Conservation (phyloP, 1,139 yeast genomes). For the Groenewaldozyma sp. region DNA sequence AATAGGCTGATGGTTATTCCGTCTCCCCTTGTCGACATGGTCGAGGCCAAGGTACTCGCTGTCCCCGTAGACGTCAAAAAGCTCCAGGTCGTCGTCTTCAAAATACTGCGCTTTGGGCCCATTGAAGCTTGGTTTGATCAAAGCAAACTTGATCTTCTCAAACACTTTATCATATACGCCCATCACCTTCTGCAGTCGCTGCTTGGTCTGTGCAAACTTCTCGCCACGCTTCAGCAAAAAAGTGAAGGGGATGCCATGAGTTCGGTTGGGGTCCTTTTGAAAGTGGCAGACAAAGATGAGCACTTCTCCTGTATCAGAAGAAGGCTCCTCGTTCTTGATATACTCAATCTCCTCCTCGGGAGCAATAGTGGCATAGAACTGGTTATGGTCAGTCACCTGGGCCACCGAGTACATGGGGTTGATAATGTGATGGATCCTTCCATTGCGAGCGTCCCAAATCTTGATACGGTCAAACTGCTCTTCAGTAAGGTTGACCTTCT, state of each 20-base stretch:
- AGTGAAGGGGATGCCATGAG: constrained; percentile 85
- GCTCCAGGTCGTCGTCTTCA: constrained; percentile 21
- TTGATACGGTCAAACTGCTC: constrained; percentile 45
- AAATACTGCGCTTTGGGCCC: constrained; percentile 37
- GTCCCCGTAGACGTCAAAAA: constrained; percentile 48
- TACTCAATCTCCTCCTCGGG: constrained; percentile 28
- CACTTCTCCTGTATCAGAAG: constrained; percentile 27
- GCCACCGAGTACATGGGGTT: constrained; percentile 19
- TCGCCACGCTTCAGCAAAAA: constrained; percentile 53
- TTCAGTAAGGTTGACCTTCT: constrained; percentile 43
- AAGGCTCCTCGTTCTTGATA: constrained; percentile 8
- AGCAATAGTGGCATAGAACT: constrained; percentile 26
- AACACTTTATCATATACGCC: constrained; percentile 78
- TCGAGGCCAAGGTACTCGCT: constrained; percentile 63
- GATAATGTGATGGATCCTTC: constrained; percentile 20
- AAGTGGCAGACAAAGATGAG: constrained; percentile 56
- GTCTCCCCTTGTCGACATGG: constrained; percentile 57
- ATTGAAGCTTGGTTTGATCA: constrained; percentile 19
- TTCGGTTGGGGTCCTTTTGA: constrained; percentile 55
- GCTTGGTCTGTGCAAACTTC: constrained; percentile 51
- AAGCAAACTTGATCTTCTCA: constrained; percentile 59
- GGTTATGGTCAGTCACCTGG: constrained; percentile 18
- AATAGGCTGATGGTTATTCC: not conserved
- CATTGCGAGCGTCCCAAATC: constrained; percentile 43
- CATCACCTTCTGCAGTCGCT: constrained; percentile 53